Base-by-base conservation (phyloP, 1,284 basidiomycete species). In the Somion occarium region DNA sequence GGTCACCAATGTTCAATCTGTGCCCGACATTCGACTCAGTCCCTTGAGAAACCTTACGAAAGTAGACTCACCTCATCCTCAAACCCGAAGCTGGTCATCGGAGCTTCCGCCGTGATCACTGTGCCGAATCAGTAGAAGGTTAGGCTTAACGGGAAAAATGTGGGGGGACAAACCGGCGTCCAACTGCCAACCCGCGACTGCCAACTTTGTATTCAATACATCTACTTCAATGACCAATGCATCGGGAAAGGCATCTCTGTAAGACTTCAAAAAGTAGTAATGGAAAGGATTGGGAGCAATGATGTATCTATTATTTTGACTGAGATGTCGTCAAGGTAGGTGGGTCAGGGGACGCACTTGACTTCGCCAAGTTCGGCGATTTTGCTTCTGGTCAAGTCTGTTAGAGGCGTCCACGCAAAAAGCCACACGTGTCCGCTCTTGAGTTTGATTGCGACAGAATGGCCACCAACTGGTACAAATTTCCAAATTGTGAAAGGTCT, bases 361-460 rank as follows among this genome's bases (percentile, higher is more conserved):
- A 96, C 91, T 27, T 84, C 77, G 0, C 93, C 92, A 4, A 97
- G 71, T 46, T 83, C 75, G 48, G 85, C 76, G 24, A 96, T 66
- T 53, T 82, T 88, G 1, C 73, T 61, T 64, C 85, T 87, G 1
- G 91, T 95, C 38, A 84, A 84, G 3, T 76, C 70, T 45, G 85
- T 82, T 49, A 93, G 70, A 0, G 91, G 88, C 1, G 91, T 91
- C 1, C 91, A 94, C 1, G 91, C 93, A 26, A 96, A 74, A 1
- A 97, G 73, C 83, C 92, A 95, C 23, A 97, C 82, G 3, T 80
- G 83, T n/a, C 85, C 83, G 50, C 79, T 75, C 44, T 70, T 70
- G 51, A 97, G 72, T 67, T 79, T 84, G 64, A 97, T 75, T 1
- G 93, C 93, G 0, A 91, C 96, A 1, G 88, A 88, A 43, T 92